Evolutionary conservation across 768 basidiomycete species (phyloP), one percentile per base, ranked within the genome.

Genomic region (Multifurca ochricompacta): DNA sequence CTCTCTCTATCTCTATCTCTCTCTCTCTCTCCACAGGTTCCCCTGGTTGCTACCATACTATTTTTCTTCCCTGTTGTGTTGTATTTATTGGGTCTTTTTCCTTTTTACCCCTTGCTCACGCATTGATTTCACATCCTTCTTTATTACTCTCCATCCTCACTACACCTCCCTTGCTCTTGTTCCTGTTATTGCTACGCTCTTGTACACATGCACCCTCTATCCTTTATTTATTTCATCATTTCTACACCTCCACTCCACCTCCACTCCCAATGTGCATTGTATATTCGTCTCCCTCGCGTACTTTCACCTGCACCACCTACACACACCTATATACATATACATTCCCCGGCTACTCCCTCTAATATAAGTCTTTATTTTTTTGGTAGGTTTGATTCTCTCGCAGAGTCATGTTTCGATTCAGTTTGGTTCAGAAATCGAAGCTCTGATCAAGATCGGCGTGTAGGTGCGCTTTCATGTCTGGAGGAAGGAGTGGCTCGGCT

Each of bases 381-480:
- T 13, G n/a, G n/a, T n/a, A 16, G 6, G 51, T 19, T n/a, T n/a
- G 35, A 27, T 6, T 8, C 5, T 41, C 31, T 32, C 11, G 13
- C 21, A 4, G 9, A 5, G 18, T 30, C n/a, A n/a, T n/a, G n/a
- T n/a, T n/a, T n/a, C n/a, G n/a, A n/a, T n/a, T n/a, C n/a, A n/a
- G n/a, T n/a, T n/a, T 16, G 34, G 13, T 35, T 74, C 70, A 87
- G 65, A 90, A 84, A 43, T 93, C 91, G 62, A 96, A 93, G 6
- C 80, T 77, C 65, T 87, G 85, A 68, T 96, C 81, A 56, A 96
- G 75, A 66, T 98, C 93, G 60, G 89, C 82, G 58, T 87, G 75
- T 21, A 98, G 74, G 42, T 90, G 81, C 63, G 88, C 77, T 48
- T 79, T 80, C 95, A 99, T 99, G 4, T 94, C 94, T 0, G 82